Conservation (phyloP, 2,329 filamentous ascomycete species). For the Clathrospora elynae region DNA sequence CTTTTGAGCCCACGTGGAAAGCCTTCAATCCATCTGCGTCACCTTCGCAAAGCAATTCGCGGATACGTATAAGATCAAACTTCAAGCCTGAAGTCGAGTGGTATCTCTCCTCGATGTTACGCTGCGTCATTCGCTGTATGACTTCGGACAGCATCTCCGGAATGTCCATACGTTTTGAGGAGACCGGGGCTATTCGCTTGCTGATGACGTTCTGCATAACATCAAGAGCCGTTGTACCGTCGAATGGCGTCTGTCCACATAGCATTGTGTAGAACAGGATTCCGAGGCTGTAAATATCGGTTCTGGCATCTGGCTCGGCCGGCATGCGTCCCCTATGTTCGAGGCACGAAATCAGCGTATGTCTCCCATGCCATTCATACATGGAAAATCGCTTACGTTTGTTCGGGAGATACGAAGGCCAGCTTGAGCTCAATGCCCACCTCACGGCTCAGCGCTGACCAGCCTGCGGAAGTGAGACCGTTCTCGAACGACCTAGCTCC, state of each 20-base stretch:
- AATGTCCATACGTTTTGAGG: conserved; percentile 77
- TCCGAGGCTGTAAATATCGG: conserved; percentile 91
- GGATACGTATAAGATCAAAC: conserved; percentile 75
- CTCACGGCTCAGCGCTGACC: conserved; percentile 82
- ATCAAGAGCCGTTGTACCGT: conserved; percentile 79
- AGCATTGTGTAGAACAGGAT: conserved; percentile 79
- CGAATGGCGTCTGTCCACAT: conserved; percentile 78
- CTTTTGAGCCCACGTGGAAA: conserved; percentile 79
- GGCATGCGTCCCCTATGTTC: conserved; percentile 94
- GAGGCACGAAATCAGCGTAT: too few species aligned
- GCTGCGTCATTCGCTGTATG: conserved; percentile 90
- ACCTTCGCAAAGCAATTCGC: conserved; percentile 75
- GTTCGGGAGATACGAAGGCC: conserved; percentile 90
- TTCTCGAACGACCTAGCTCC: conserved; percentile 89
- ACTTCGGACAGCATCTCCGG: conserved; percentile 82
- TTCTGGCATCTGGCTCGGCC: conserved; percentile 82
- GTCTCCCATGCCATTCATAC: too few species aligned
- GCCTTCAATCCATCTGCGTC: conserved; percentile 71
- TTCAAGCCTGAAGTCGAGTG: conserved; percentile 87
- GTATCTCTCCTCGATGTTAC: conserved; percentile 85
- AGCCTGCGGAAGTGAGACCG: conserved; percentile 80
- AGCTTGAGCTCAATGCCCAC: conserved; percentile 86
- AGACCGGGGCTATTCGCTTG: conserved; percentile 76
- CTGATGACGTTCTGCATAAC: conserved; percentile 89
- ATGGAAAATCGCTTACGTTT: too few species aligned